Evolutionary conservation across 108 stramenopile genomes (phyloP).

Genomic region (Cyclotella sp.): DNA sequence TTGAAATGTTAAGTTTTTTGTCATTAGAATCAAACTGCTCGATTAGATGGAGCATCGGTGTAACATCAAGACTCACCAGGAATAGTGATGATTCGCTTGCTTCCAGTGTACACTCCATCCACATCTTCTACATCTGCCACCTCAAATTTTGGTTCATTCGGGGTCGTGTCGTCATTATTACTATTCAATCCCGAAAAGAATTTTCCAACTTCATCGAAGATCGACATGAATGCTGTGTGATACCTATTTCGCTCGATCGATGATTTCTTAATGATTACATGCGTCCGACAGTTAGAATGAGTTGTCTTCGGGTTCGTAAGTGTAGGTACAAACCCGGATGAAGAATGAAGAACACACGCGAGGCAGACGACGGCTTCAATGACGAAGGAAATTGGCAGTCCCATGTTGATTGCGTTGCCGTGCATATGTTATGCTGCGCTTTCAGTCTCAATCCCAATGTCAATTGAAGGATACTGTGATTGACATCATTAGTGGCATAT

Average conservation of each 20-base stretch:
- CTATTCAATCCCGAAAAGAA: constrained; percentile 42
- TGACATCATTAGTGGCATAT: no score
- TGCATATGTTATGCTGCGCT: no score
- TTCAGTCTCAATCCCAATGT: no score
- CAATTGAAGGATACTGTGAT: no score
- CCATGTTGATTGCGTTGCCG: no score
- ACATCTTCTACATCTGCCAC: constrained; percentile 20
- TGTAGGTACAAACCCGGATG: background rate
- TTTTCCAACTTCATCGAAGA: constrained; percentile 51
- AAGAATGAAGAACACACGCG: background rate
- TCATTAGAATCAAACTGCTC: no score
- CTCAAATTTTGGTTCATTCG: constrained; percentile 3
- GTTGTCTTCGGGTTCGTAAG: background rate
- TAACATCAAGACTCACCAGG: constrained; percentile 34
- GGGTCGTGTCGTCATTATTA: constrained; percentile 4
- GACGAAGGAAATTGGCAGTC: no score
- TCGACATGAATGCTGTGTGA: background rate
- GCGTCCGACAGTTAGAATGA: background rate
- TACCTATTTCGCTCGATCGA: background rate
- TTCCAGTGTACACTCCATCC: constrained; percentile 52
- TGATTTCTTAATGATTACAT: background rate
- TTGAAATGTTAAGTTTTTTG: background rate
- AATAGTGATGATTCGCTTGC: constrained; percentile 50
- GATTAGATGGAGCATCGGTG: no score
- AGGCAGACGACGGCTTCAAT: no score